These are phyloP conservation scores for Macrotyloma uniflorum DNA, from an alignment of 306 rosid genomes.

Conservation along the genomic window DNA sequence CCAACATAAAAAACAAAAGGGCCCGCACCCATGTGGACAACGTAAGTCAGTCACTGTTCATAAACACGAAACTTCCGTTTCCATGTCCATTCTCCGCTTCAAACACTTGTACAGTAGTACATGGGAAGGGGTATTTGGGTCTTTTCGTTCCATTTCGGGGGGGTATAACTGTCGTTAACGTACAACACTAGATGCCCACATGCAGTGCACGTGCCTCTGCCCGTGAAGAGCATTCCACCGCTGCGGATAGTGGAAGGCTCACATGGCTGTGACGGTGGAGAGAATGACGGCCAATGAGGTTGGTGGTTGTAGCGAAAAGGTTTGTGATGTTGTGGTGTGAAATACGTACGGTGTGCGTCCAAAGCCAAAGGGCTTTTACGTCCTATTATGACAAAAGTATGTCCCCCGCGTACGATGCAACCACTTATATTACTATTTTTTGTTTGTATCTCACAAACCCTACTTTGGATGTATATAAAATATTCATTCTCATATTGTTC, in stretches of 20 bases:
- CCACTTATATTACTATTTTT: background rate
- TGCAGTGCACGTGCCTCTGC: conserved; percentile 28
- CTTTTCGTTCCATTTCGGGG: background rate
- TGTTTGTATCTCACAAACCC: conserved; percentile 2
- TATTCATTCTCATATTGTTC: too few species aligned
- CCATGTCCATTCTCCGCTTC: background rate
- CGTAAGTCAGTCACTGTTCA: conserved; percentile 20
- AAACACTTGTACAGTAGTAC: background rate
- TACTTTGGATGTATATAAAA: too few species aligned
- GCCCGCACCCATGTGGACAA: conserved; percentile 40
- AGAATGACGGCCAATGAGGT: conserved; percentile 24
- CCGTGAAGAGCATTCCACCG: conserved; percentile 42
- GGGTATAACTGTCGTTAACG: conserved; percentile 7
- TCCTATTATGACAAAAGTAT: conserved; percentile 2
- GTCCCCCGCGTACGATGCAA: conserved; percentile 2
- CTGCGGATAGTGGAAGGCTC: background rate
- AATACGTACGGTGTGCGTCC: background rate
- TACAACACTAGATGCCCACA: background rate
- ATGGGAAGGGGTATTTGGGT: background rate
- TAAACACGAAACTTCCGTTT: background rate
- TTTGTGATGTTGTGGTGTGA: background rate
- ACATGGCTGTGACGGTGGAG: conserved; percentile 27
- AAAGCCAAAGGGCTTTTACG: background rate
- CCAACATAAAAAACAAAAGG: conserved; percentile 22
- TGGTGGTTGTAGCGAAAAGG: background rate